Evolutionary conservation across 75 land plant genomes (phyloP).

Genomic region (Picea glauca): DNA sequence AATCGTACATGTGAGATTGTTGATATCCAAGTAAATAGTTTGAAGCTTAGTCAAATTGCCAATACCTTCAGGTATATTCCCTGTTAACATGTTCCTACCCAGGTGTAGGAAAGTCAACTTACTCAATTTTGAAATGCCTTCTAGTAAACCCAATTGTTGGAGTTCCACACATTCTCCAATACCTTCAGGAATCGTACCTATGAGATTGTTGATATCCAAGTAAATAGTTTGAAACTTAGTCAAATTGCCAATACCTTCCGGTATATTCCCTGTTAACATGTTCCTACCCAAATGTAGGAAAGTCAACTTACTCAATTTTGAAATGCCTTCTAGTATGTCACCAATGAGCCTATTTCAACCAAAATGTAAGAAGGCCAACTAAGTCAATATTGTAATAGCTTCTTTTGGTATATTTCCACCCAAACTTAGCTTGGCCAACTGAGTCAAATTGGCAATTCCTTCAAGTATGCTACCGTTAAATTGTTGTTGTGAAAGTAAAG

Average conservation of each 20-base stretch:
- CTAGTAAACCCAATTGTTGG: slow-evolving; percentile 1
- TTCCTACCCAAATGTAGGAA: slow-evolving; percentile 21
- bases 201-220: slow-evolving; percentile 18
- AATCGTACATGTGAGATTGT: slow-evolving; percentile 23
- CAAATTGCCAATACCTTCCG: slow-evolving; percentile 29
- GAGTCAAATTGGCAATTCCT: neutral
- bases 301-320: slow-evolving; percentile 21
- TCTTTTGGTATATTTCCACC: neutral
- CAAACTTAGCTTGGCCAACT: neutral
- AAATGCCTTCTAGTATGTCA: slow-evolving; percentile 17
- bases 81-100: too few species aligned
- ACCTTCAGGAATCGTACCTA: slow-evolving; percentile 29
- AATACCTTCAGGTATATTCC: too few species aligned
- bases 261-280: slow-evolving; percentile 36
- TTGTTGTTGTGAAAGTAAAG: neutral
- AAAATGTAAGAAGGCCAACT: neutral
- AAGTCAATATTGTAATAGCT: neutral
- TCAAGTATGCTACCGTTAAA: neutral
- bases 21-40: slow-evolving; percentile 9
- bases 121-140: slow-evolving; percentile 11
- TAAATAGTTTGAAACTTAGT: slow-evolving; percentile 10
- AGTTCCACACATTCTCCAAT: neutral
- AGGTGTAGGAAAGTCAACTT: too few species aligned
- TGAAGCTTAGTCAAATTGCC: slow-evolving; percentile 23
- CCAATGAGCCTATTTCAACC: slow-evolving; percentile 23